These are phyloP conservation scores for Clonostachys rosea DNA, from an alignment of 2,329 filamentous ascomycete genomes.

Conservation along the genomic window DNA sequence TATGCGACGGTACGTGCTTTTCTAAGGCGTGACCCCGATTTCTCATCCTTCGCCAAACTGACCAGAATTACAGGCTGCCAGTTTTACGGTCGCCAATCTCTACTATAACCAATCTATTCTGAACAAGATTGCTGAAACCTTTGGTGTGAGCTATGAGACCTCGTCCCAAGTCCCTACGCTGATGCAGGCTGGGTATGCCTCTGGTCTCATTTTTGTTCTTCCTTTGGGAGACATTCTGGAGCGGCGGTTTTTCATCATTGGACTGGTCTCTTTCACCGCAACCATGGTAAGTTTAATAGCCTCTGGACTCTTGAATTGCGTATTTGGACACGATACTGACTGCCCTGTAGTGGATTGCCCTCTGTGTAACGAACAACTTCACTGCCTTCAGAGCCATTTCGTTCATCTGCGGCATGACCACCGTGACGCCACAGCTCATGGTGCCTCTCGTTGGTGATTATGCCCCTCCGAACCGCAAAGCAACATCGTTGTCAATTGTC, in stretches of 20 bases:
- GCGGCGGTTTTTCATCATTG: slow-evolving; percentile 65
- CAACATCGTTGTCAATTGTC: slow-evolving; percentile 67
- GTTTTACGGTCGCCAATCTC: slow-evolving; percentile 73
- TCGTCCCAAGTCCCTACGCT: slow-evolving; percentile 67
- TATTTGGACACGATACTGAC: neutral
- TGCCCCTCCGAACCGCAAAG: slow-evolving; percentile 63
- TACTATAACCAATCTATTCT: slow-evolving; percentile 81
- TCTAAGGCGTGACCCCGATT: neutral
- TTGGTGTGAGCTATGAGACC: slow-evolving; percentile 64
- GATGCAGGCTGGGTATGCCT: slow-evolving; percentile 75
- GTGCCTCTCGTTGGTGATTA: slow-evolving; percentile 77
- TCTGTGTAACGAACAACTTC: slow-evolving; percentile 66
- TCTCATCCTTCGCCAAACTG: neutral
- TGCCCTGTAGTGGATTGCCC: slow-evolving; percentile 53
- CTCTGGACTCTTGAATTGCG: neutral
- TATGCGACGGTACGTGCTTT: slow-evolving; percentile 54
- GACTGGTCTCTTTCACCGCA: slow-evolving; percentile 63
- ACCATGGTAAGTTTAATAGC: slow-evolving; percentile 47
- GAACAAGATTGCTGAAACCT: slow-evolving; percentile 68
- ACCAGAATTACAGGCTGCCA: slow-evolving; percentile 32
- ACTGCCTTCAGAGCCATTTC: slow-evolving; percentile 63
- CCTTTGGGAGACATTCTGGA: slow-evolving; percentile 69
- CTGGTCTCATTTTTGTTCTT: slow-evolving; percentile 68
- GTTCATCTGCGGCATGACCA: slow-evolving; percentile 71
- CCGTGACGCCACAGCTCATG: slow-evolving; percentile 77